These are phyloP conservation scores for Blastocystis sp. DNA, from an alignment of 352 stramenopile genomes.

Conservation along the genomic window DNA sequence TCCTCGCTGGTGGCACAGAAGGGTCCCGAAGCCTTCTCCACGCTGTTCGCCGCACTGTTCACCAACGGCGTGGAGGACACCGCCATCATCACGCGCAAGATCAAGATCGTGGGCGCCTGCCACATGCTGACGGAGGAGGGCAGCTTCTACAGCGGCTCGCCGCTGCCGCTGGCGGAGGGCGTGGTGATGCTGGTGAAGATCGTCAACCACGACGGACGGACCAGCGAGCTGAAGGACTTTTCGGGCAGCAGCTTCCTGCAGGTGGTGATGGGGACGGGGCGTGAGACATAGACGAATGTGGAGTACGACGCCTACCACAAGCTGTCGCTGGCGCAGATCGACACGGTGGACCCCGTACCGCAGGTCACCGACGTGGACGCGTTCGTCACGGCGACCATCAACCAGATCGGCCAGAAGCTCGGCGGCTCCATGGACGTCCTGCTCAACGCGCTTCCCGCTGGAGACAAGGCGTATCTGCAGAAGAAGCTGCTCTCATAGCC, in stretches of 20 bases:
- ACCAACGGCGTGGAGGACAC: slow-evolving; percentile 21
- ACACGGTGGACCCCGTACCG: slow-evolving; percentile 24
- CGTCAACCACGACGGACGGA: neutral
- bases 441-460: neutral
- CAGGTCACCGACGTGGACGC: slow-evolving; percentile 28
- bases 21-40: neutral
- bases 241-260: neutral
- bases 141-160: neutral
- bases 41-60: slow-evolving; percentile 36
- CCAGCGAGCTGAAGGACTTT: neutral
- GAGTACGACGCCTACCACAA: slow-evolving; percentile 67
- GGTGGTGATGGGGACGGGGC: neutral
- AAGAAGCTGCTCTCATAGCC: slow-evolving; percentile 34
- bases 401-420: neutral
- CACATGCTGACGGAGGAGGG: slow-evolving; percentile 21
- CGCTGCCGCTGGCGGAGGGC: slow-evolving; percentile 1
- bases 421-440: slow-evolving; percentile 8
- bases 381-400: neutral
- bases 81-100: slow-evolving; percentile 9
- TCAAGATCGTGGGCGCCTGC: slow-evolving; percentile 5
- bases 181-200: neutral
- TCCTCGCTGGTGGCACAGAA: neutral
- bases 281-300: slow-evolving; percentile 20
- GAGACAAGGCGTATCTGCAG: slow-evolving; percentile 34
- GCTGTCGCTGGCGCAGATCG: slow-evolving; percentile 56